Base-by-base conservation (phyloP, 768 basidiomycete genomes). In the Tremella fuciformis region DNA sequence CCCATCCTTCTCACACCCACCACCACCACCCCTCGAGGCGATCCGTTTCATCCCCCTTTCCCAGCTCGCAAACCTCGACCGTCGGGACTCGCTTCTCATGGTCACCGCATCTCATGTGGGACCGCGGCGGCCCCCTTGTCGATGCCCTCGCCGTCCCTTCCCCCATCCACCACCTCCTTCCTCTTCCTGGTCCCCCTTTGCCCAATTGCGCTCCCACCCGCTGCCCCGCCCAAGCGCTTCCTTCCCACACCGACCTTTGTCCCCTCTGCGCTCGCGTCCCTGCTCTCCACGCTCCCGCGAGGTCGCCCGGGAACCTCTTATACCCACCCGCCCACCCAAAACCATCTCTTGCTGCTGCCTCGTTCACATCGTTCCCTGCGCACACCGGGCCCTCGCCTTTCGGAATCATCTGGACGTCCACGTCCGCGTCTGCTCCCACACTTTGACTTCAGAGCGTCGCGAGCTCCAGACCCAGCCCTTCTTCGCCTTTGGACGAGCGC, bases 171-270 rank as follows among this genome's bases (percentile, higher is more conserved):
- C 21, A 22, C 26, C 48, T 25, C 48, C 15, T 25, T 50, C 26
- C 24, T 18, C 26, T 19, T 18, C 48, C 48, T 15, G 11, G 21
- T 46, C 42, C 48, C 26, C 18, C 24, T 16, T 50, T 26, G 48
- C 48, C 22, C 18, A 21, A 50, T 18, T 26, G 3, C 48, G 15
- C 48, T 50, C 48, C 22, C 24, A 18, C 48, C 48, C 16, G 11
- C 48, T 25, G 3, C 48, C 24, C 24, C 48, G n/a, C 42, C 42
- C n/a, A 18, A 22, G 21, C n/a, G n/a, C 21, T 25, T 25, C 15
- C 24, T 25, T 50, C 48, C 22, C 48, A 50, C 48, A 50, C 21
- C 21, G 48, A 50, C 48, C 22, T 24, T 46, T 46, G 18, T 24
- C 48, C 18, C 48, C 48, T 26, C 21, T 50, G 22, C 48, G 48